A percentile compares a stretch with the other conserved stretches of the same genome.
These are phyloP conservation scores for Claviceps maximensis DNA, from an alignment of 2,329 filamentous ascomycete species.

Conservation along the genomic window DNA sequence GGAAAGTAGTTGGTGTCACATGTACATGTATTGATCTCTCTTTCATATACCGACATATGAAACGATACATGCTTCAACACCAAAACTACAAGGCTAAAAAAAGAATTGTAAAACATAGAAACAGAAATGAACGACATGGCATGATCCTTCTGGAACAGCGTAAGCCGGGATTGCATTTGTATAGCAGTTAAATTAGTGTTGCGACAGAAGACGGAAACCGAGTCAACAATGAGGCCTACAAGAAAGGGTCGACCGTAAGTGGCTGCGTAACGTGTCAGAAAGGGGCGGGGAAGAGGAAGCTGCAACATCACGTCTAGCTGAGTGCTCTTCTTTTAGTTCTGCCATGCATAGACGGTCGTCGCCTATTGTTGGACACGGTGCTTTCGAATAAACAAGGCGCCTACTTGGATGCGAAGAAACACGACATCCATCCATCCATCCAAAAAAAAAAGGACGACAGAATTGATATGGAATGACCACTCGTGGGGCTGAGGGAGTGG, in stretches of 20 bases:
- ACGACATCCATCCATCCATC: no score
- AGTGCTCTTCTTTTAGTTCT: constrained; percentile 2
- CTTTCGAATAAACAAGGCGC: neutral
- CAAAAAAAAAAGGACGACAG: neutral
- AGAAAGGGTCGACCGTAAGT: constrained; percentile 1
- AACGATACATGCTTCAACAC: neutral
- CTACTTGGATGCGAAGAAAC: neutral
- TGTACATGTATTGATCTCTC: no score
- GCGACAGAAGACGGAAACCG: neutral
- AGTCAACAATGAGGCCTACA: constrained; percentile 3
- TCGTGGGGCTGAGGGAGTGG: neutral
- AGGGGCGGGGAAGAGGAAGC: neutral
- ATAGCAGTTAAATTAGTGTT: neutral
- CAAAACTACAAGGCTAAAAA: neutral
- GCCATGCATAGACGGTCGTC: neutral
- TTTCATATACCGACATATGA: no score
- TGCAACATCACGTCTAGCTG: constrained; percentile 8
- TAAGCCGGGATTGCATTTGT: constrained; percentile 1
- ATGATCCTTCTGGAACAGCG: neutral
- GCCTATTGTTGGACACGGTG: neutral
- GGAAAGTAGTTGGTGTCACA: no score
- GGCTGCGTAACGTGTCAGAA: neutral
- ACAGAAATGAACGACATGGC: neutral
- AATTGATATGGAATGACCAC: neutral
- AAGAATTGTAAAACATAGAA: neutral